These are phyloP conservation scores for Brettanomyces sp. DNA, from an alignment of 805 yeast genomes.

Conservation along the genomic window DNA sequence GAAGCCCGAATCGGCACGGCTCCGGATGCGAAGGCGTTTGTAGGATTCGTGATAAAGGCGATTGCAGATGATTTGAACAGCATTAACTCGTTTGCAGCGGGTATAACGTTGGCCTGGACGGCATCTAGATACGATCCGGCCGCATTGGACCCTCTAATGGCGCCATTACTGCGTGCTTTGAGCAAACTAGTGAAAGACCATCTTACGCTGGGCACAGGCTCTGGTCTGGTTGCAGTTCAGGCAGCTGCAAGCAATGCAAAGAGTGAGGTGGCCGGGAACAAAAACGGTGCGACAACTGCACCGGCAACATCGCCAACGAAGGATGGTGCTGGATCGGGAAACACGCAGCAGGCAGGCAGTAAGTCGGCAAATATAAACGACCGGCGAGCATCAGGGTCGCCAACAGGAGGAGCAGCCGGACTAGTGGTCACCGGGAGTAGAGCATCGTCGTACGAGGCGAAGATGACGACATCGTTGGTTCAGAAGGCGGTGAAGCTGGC, in stretches of 20 bases:
- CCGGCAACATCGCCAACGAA: not conserved
- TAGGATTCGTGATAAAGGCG: constrained; percentile 51
- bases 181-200: constrained; percentile 87
- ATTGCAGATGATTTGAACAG: constrained; percentile 68
- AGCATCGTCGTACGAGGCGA: constrained; percentile 51
- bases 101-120: constrained; percentile 76
- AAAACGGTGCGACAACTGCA: not conserved
- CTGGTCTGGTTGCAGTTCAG: not conserved
- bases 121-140: constrained; percentile 67
- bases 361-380: no score
- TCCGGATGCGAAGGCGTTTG: constrained; percentile 30
- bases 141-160: constrained; percentile 65
- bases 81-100: constrained; percentile 76
- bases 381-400: no score
- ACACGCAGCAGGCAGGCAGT: no score
- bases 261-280: not conserved
- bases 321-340: no score
- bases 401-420: not conserved
- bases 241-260: no score
- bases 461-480: constrained; percentile 65
- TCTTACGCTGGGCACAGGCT: constrained; percentile 33
- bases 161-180: constrained; percentile 74
- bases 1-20: no score
- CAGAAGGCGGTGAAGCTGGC: constrained; percentile 71
- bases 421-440: not conserved